Evolutionary conservation across 345 rosid genomes (phyloP).

Genomic region (Brassica carinata): DNA sequence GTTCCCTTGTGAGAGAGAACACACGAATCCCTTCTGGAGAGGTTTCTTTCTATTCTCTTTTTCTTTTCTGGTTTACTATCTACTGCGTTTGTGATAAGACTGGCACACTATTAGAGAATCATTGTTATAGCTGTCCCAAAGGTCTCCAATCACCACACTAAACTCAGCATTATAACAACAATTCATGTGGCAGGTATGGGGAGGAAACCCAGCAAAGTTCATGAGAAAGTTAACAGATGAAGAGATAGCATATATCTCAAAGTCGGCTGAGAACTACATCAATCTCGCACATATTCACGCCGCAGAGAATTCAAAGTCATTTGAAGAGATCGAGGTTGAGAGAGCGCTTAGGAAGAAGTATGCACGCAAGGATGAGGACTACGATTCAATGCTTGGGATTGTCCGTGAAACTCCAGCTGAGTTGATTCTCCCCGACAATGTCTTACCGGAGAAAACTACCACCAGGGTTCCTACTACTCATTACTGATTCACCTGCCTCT

Average conservation of each 20-base stretch:
- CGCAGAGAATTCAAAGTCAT: constrained; percentile 73
- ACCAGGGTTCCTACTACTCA: constrained; percentile 48
- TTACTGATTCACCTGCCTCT: constrained; percentile 48
- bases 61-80: background rate
- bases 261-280: constrained; percentile 74
- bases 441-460: constrained; percentile 59
- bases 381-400: constrained; percentile 91
- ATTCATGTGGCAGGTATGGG: constrained; percentile 70
- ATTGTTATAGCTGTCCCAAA: background rate
- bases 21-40: constrained; percentile 84
- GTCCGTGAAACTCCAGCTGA: constrained; percentile 73
- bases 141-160: background rate
- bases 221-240: constrained; percentile 82
- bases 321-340: constrained; percentile 75
- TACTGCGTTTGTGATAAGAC: background rate
- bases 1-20: constrained; percentile 83
- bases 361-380: constrained; percentile 76
- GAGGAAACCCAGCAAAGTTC: constrained; percentile 89
- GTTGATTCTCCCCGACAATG: constrained; percentile 76
- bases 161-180: background rate
- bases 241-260: constrained; percentile 75
- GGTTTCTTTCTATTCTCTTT: constrained; percentile 47
- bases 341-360: constrained; percentile 73
- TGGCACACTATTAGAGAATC: background rate
- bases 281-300: constrained; percentile 86